Percentiles rank a stretch among this genome's conserved stretches.
phyloP scores from a whole-genome alignment of 1,284 basidiomycete species.

The Marasmius fiardii region DNA sequence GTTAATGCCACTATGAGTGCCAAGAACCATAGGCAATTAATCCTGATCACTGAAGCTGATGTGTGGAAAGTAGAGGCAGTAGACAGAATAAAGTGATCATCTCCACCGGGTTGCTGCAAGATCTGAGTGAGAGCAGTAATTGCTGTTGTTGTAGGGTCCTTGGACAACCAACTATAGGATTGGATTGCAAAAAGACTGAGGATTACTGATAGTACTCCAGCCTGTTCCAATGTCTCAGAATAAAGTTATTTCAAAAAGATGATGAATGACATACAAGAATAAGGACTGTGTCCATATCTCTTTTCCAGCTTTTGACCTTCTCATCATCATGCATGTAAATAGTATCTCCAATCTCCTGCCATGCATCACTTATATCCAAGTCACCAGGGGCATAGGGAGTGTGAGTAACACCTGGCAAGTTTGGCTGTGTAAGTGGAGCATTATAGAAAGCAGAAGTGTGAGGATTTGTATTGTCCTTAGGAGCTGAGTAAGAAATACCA shows the following conservation, averaged over 20 bases:
- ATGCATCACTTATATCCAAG: too few species aligned
- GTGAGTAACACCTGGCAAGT: too few species aligned
- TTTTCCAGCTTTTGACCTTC: background rate
- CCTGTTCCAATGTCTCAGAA: background rate
- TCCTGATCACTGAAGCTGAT: background rate
- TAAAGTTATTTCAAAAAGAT: background rate
- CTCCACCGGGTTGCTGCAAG: background rate
- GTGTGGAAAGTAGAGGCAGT: background rate
- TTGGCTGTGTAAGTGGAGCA: too few species aligned
- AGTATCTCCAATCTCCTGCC: background rate
- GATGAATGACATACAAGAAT: background rate
- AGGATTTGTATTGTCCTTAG: too few species aligned
- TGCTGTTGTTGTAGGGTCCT: background rate
- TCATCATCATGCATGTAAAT: background rate
- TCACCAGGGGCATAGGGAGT: too few species aligned
- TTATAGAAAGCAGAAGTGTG: too few species aligned
- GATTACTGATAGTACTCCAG: background rate
- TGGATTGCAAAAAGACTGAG: conserved; percentile 3
- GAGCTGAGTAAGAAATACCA: too few species aligned
- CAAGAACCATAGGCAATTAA: conserved; percentile 7
- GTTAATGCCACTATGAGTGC: conserved; percentile 4
- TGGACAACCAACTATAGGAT: background rate
- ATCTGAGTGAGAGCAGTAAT: background rate
- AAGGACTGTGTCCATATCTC: background rate
- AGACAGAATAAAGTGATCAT: background rate